Evolutionary conservation across 352 stramenopile genomes (phyloP).

Genomic region (Phytophthora lateralis): DNA sequence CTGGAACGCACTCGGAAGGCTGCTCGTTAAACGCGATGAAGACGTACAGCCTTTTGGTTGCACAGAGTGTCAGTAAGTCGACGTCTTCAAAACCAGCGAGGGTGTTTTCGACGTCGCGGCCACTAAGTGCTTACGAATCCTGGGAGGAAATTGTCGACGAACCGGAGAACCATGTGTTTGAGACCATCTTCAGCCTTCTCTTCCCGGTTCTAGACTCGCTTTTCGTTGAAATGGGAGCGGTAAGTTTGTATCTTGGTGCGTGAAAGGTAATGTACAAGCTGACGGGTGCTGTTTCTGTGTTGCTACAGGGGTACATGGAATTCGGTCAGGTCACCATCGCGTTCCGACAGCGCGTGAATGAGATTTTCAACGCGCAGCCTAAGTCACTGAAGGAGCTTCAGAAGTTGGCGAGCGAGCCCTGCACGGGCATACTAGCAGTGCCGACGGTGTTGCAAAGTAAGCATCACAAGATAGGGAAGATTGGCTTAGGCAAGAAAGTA

Average conservation of each 20-base stretch:
- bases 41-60: conserved; percentile 77
- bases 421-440: conserved; percentile 58
- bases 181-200: conserved; percentile 84
- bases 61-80: conserved; percentile 43
- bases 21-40: conserved; percentile 75
- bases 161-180: conserved; percentile 82
- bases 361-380: conserved; percentile 78
- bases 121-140: conserved; percentile 51
- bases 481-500: conserved; percentile 42
- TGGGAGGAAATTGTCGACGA: conserved; percentile 82
- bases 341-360: conserved; percentile 66
- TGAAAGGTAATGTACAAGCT: not conserved
- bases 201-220: conserved; percentile 83
- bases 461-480: conserved; percentile 45
- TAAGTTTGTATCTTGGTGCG: conserved; percentile 36
- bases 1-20: conserved; percentile 75
- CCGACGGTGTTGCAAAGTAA: conserved; percentile 40
- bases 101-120: conserved; percentile 38
- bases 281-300: conserved; percentile 19
- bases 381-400: conserved; percentile 65
- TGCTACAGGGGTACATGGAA: conserved; percentile 86
- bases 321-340: conserved; percentile 82
- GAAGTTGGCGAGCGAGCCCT: conserved; percentile 69
- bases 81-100: conserved; percentile 25
- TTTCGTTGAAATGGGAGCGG: conserved; percentile 88